Conservation (phyloP, 805 yeast species). For the Maudiozyma pseudohumilis region DNA sequence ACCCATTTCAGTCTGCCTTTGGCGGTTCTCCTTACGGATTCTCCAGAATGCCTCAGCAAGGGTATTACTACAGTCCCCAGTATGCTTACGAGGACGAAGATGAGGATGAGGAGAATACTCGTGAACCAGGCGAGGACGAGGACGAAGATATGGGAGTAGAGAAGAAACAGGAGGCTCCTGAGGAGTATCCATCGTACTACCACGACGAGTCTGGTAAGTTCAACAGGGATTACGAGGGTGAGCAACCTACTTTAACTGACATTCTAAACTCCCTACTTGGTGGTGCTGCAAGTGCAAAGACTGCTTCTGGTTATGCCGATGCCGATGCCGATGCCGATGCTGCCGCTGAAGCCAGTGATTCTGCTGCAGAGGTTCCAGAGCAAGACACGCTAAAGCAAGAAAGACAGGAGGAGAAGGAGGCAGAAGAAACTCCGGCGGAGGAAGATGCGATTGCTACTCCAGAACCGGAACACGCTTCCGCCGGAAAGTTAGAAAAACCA, state of each 20-base stretch:
- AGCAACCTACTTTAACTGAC: conserved; percentile 11
- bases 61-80: conserved; percentile 23
- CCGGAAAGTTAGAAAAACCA: conserved; percentile 2
- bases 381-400: neutral
- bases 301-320: neutral
- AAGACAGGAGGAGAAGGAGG: neutral
- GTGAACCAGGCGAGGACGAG: conserved; percentile 5
- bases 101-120: conserved; percentile 12
- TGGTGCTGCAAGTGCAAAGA: conserved; percentile 5
- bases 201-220: conserved; percentile 9
- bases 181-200: conserved; percentile 18
- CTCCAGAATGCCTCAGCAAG: conserved; percentile 11
- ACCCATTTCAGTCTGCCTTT: conserved; percentile 2
- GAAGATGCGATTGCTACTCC: neutral
- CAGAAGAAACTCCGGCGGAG: neutral
- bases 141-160: conserved; percentile 1
- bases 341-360: conserved; percentile 2
- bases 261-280: conserved; percentile 18
- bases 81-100: conserved; percentile 21
- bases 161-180: conserved; percentile 10
- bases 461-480: neutral
- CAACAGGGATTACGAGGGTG: conserved; percentile 1
- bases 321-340: conserved; percentile 6
- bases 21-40: conserved; percentile 2
- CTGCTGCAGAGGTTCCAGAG: neutral